phyloP scores from a whole-genome alignment of 768 basidiomycete species.

The Pulveroboletus ravenelii region DNA sequence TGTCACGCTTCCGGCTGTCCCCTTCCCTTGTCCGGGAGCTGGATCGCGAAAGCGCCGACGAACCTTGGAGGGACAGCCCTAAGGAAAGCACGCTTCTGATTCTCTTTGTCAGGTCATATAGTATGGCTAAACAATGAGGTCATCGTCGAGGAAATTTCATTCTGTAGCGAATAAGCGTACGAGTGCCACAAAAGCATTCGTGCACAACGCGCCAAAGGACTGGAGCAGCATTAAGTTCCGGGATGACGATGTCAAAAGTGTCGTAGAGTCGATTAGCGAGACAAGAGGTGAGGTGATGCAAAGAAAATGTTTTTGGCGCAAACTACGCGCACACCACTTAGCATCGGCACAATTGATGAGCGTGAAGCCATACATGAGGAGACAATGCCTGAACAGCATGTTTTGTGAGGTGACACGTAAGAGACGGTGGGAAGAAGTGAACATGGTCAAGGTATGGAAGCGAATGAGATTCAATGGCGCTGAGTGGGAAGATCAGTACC shows the following conservation, averaged over 20 bases:
- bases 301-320: constrained; percentile 50
- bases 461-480: constrained; percentile 67
- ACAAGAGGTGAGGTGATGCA: constrained; percentile 61
- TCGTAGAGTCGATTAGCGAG: constrained; percentile 55
- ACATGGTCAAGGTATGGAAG: constrained; percentile 79
- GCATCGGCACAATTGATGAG: constrained; percentile 3
- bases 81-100: constrained; percentile 52
- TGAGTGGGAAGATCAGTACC: constrained; percentile 28
- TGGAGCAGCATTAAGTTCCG: constrained; percentile 72
- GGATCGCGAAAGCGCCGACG: constrained; percentile 41
- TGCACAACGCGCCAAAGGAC: constrained; percentile 70
- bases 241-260: constrained; percentile 56
- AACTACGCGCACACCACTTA: constrained; percentile 41
- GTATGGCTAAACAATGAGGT: constrained; percentile 37
- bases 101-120: constrained; percentile 62
- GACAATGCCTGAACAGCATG: constrained; percentile 62
- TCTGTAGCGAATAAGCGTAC: constrained; percentile 44
- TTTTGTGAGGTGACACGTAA: constrained; percentile 71
- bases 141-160: neutral
- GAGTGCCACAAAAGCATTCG: constrained; percentile 63
- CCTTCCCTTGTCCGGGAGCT: constrained; percentile 37
- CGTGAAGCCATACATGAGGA: constrained; percentile 48
- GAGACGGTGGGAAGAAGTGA: constrained; percentile 52
- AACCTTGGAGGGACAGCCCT: constrained; percentile 56
- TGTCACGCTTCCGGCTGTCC: constrained; percentile 52